Base-by-base conservation (phyloP, 1,139 yeast genomes). In the Yamadazyma jaroonii region DNA sequence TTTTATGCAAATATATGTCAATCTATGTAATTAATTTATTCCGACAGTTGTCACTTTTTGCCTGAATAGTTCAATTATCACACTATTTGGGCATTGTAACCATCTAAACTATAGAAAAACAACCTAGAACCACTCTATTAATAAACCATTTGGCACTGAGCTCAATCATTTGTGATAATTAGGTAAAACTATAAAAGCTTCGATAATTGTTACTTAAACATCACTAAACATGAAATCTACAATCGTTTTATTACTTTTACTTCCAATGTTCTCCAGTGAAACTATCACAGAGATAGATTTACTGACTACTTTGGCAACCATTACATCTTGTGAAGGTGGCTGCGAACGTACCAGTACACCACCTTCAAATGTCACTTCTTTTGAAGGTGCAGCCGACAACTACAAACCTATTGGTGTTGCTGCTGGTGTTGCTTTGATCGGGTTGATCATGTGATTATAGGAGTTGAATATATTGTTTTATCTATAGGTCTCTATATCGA, bases 371-470 rank as follows among this genome's bases (percentile, higher is more conserved):
- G 61, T 62, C 41, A 49, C 69, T 36, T 50, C 64, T 43, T 63
- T 41, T 55, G 63, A 54, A 47, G 70, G 59, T 58, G 54, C 52
- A 43, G 63, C 56, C 42, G 51, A 52, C 38, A 34, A 24, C 54
- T 50, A 45, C 50, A 38, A 47, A 59, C 60, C 53, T 67, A 59
- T 47, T 51, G 73, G 68, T 50, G 51, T 67, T 48, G 70, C 67
- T 55, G 73, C 73, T 44, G 73, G 72, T 61, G 74, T 71, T 57
- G 64, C 67, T 56, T 64, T 68, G 55, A 72, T 71, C 58, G 34
- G 20, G 7, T 29, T 17, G 3, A 15, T 29, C 10, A 12, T 29
- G 17, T 29, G 14, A 11, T 7, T 14, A 11, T 14, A 27, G 20
- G 20, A n/a, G n/a, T 6, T 17, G 6, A 17, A 17, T 17, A 17